A percentile compares a stretch with the other conserved stretches of the same genome.
phyloP scores from a whole-genome alignment of 306 rosid species.

The Senna tora region DNA sequence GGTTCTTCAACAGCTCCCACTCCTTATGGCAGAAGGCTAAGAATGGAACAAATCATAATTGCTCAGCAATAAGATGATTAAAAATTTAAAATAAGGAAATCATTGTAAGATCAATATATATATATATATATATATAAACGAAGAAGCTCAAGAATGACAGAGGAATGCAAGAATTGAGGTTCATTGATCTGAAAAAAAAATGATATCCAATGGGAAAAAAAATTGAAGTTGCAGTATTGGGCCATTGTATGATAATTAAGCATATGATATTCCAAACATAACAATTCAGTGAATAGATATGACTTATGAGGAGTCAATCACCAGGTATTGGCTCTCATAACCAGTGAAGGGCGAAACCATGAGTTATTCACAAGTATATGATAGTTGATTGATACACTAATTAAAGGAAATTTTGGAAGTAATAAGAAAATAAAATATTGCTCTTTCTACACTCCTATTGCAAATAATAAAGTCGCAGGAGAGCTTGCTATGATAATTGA shows the following conservation, averaged over 20 bases:
- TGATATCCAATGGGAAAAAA: too few relatives aligned
- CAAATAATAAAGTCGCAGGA: conserved; percentile 17
- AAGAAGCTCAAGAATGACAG: too few relatives aligned
- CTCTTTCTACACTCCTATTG: background rate
- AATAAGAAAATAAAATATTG: background rate
- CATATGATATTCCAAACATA: background rate
- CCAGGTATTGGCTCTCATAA: background rate
- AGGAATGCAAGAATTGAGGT: too few relatives aligned
- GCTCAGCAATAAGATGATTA: too few relatives aligned
- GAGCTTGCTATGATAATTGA: conserved; percentile 13
- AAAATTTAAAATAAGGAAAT: background rate
- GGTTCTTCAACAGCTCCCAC: too few relatives aligned
- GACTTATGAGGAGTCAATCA: conserved; percentile 16
- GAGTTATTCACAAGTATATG: conserved; percentile 10
- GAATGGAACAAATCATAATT: too few relatives aligned
- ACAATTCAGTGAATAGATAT: conserved; percentile 9
- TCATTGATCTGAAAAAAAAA: too few relatives aligned
- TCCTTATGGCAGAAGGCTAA: too few relatives aligned
- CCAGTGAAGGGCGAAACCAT: too few relatives aligned
- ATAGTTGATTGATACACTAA: too few relatives aligned
- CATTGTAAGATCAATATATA: too few relatives aligned
- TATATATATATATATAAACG: too few relatives aligned
- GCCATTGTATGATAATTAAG: background rate
- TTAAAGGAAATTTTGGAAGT: background rate
- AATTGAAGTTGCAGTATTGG: background rate